Evolutionary conservation across 495 filamentous ascomycete species (phyloP), one percentile per base, ranked within the genome.

Genomic region (Hypoxylon fuscum): DNA sequence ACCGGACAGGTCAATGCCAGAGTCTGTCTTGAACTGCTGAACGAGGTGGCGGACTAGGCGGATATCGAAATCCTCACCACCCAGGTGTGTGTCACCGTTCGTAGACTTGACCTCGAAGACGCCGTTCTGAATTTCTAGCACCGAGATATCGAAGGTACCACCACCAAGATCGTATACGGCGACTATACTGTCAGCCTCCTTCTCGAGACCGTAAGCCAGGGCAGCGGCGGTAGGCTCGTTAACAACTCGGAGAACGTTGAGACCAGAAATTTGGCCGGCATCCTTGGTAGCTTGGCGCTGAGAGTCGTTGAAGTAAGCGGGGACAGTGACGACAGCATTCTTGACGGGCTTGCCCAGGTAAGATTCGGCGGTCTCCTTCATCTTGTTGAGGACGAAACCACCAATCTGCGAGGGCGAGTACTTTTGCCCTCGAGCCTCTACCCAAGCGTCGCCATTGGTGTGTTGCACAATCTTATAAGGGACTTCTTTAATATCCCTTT

Each of bases 401-500:
- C 95, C 95, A 64, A 98, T 91, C 80, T 98, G 95, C 4, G 94
- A 97, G 37, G 95, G 95, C 64, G 95, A 98, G 85, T 98, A 98
- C 75, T 92, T 96, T 79, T 97, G 87, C 69, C 91, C 93, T 67
- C 92, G 92, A 68, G 95, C 93, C 80, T 94, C 88, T 54, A 98
- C 89, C 95, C 95, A 98, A 67, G 95, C 95, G 70, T 98, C 95
- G 68, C 95, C 95, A 74, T 98, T 98, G 77, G 83, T 86, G 87
- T 98, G 95, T 79, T 97, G 94, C 42, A 98, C 88, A 69, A 98
- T 98, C 86, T 98, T 98, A 86, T 96, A 98, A 50, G 95, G 95
- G 11, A 98, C 95, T 79, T 98, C 91, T 79, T 95, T 91, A 76
- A 98, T 94, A 69, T 98, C 95, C 72, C 94, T 90, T 85, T 98